A percentile compares a stretch with the other conserved stretches of the same genome.
Conservation (phyloP, 768 basidiomycete genomes). For the Gloeophyllum trabeum region DNA sequence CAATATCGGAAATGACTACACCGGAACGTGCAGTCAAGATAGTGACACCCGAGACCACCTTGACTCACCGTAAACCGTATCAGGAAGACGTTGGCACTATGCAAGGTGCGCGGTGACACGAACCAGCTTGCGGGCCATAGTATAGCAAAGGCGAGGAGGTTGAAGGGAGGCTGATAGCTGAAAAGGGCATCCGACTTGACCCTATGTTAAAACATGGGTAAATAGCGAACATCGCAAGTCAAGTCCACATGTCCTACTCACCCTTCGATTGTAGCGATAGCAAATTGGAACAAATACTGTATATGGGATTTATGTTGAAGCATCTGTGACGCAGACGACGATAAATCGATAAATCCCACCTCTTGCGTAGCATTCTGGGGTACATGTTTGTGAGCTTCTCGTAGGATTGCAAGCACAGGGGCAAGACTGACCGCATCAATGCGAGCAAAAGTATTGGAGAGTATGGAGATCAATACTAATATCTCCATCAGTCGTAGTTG, state of each 20-base stretch:
- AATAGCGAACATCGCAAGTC: not conserved
- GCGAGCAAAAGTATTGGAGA: constrained; percentile 81
- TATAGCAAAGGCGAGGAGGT: constrained; percentile 67
- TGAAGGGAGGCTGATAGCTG: constrained; percentile 89
- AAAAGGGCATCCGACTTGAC: constrained; percentile 86
- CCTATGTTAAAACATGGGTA: constrained; percentile 27
- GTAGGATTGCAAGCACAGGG: not conserved
- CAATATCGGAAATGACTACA: constrained; percentile 65
- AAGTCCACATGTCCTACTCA: constrained; percentile 17
- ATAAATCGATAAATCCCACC: constrained; percentile 18
- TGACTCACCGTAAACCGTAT: constrained; percentile 66
- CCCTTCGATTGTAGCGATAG: constrained; percentile 86
- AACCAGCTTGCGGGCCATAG: constrained; percentile 73
- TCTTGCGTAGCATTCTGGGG: constrained; percentile 48
- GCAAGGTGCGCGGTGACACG: constrained; percentile 67
- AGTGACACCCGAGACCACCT: not conserved
- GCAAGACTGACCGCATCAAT: constrained; percentile 43
- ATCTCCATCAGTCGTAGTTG: constrained; percentile 18
- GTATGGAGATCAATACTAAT: constrained; percentile 70
- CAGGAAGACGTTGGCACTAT: constrained; percentile 75
- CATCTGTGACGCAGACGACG: not conserved
- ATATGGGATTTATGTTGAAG: no score
- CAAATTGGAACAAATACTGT: constrained; percentile 79
- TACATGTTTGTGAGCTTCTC: not conserved
- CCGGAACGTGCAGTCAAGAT: not conserved